Conservation (phyloP, 2,329 filamentous ascomycete genomes). For the Neofusicoccum parvum region DNA sequence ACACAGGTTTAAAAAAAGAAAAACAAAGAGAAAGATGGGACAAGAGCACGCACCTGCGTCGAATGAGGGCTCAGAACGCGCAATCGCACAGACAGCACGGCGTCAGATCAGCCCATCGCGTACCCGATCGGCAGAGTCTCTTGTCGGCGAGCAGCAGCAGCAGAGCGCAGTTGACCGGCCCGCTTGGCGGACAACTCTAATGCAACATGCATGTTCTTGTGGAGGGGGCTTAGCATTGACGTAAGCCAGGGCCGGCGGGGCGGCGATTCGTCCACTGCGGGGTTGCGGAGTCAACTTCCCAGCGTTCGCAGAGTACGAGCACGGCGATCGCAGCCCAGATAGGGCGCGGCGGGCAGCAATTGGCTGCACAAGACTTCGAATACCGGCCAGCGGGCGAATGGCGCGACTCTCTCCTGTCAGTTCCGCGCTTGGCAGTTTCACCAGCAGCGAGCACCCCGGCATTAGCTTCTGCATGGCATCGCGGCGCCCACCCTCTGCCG, state of each 20-base stretch:
- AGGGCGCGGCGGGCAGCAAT: not conserved
- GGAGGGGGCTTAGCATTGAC: conserved; percentile 12
- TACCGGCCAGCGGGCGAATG: not conserved
- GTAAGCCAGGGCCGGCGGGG: not conserved
- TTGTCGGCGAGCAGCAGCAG: not conserved
- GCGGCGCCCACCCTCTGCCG: not conserved
- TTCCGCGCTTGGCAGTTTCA: conserved; percentile 4
- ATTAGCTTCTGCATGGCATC: not conserved
- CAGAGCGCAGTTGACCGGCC: not conserved
- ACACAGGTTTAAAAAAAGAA: not conserved
- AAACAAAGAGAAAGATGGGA: not conserved
- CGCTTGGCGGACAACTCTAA: conserved; percentile 8
- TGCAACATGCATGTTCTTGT: not conserved
- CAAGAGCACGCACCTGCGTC: not conserved
- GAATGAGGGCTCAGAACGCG: not conserved
- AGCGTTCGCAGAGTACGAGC: not conserved
- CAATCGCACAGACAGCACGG: not conserved
- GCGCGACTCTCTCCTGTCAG: not conserved
- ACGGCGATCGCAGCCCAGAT: not conserved
- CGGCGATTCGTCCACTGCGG: not conserved
- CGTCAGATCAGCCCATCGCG: not conserved
- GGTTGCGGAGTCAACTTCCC: not conserved
- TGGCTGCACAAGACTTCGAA: not conserved
- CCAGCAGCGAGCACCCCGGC: not conserved
- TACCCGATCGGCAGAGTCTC: not conserved